These are phyloP conservation scores for Boletus subcaerulescens DNA, from an alignment of 768 basidiomycete species.

Conservation along the genomic window DNA sequence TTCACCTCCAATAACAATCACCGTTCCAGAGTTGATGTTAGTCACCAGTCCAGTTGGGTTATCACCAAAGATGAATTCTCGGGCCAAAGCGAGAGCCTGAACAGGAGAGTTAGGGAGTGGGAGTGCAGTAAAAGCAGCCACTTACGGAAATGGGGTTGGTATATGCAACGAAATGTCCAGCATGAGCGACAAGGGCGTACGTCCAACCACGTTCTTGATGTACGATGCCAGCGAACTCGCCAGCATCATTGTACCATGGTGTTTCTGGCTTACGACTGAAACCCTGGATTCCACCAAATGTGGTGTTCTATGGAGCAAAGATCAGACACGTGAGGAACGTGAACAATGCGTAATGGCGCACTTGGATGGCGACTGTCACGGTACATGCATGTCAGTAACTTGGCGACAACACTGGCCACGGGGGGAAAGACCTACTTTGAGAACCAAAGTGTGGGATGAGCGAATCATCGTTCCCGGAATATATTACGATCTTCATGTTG, in stretches of 20 bases:
- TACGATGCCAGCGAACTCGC: constrained; percentile 62
- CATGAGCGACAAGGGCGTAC: constrained; percentile 37
- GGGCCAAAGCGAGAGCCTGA: constrained; percentile 57
- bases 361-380: constrained; percentile 51
- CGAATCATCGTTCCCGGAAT: constrained; percentile 69
- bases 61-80: constrained; percentile 64
- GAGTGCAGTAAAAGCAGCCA: constrained; percentile 5
- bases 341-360: constrained; percentile 15
- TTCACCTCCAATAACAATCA: constrained; percentile 49
- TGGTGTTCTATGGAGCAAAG: constrained; percentile 53
- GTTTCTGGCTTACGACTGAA: constrained; percentile 68
- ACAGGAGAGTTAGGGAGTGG: neutral
- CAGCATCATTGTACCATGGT: constrained; percentile 57
- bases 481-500: constrained; percentile 51
- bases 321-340: neutral
- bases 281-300: constrained; percentile 73
- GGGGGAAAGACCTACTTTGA: constrained; percentile 43
- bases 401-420: neutral
- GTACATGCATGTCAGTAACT: constrained; percentile 5
- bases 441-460: constrained; percentile 60
- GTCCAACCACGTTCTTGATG: constrained; percentile 68
- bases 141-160: constrained; percentile 43
- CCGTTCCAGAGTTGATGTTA: constrained; percentile 20
- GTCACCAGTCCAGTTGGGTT: constrained; percentile 57
- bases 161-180: constrained; percentile 38